Percentiles rank a stretch among this genome's conserved stretches.
Conservation (phyloP, 805 yeast genomes). For the Wickerhamiella brachini region DNA sequence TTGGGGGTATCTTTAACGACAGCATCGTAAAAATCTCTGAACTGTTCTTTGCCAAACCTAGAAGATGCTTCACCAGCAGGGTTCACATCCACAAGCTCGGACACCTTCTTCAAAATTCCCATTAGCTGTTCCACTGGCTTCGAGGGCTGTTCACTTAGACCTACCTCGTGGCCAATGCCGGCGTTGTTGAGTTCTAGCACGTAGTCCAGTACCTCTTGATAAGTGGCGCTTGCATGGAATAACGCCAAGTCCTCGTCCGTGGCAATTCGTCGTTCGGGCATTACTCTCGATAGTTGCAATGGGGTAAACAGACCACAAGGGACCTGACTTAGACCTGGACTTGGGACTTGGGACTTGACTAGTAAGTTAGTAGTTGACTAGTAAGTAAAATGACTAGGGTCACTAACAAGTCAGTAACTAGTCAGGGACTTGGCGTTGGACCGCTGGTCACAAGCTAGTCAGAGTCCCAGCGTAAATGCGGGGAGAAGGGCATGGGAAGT, state of each 20-base stretch:
- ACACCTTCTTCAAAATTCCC: slow-evolving; percentile 34
- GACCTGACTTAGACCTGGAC: too few species aligned
- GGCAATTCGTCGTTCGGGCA: slow-evolving; percentile 32
- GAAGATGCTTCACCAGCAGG: slow-evolving; percentile 63
- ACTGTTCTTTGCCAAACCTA: slow-evolving; percentile 85
- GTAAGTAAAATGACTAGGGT: too few species aligned
- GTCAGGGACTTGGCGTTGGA: not conserved
- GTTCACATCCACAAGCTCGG: slow-evolving; percentile 32
- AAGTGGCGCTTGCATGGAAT: slow-evolving; percentile 44
- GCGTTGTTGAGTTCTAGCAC: slow-evolving; percentile 45
- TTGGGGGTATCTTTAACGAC: slow-evolving; percentile 25
- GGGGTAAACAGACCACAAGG: too few species aligned
- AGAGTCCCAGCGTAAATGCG: too few species aligned
- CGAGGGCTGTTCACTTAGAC: slow-evolving; percentile 29
- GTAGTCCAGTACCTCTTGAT: slow-evolving; percentile 38
- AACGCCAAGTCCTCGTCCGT: slow-evolving; percentile 44
- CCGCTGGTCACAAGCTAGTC: too few species aligned
- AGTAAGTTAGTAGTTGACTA: too few species aligned
- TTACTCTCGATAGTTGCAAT: too few species aligned
- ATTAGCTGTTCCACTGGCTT: slow-evolving; percentile 25
- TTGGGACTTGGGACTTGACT: too few species aligned
- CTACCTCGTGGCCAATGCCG: slow-evolving; percentile 47
- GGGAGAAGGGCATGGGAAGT: not conserved
- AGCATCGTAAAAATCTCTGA: slow-evolving; percentile 67
- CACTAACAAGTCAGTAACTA: too few species aligned